Evolutionary conservation across 1,284 basidiomycete genomes (phyloP).

Genomic region (Ganoderma lucidum): DNA sequence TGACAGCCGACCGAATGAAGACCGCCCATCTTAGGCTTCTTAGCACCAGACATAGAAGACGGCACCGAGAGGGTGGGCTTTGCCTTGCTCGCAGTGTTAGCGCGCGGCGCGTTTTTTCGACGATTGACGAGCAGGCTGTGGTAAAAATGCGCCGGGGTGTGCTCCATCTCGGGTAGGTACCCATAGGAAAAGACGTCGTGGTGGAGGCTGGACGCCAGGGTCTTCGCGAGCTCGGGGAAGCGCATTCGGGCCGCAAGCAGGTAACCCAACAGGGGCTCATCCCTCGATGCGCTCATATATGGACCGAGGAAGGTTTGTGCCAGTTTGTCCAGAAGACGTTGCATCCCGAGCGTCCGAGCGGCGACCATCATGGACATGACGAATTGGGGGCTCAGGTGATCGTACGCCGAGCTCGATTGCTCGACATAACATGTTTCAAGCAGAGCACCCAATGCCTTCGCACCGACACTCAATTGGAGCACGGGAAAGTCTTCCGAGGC

Average conservation of each 20-base stretch:
- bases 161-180: constrained; percentile 7
- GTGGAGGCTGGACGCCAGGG: not conserved
- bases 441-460: not conserved
- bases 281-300: not conserved
- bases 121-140: constrained; percentile 7
- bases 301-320: not conserved
- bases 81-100: not conserved
- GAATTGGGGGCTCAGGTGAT: not conserved
- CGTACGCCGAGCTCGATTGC: not conserved
- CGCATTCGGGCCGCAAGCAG: not conserved
- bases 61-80: not conserved
- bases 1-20: not conserved
- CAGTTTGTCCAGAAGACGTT: not conserved
- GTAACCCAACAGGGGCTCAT: constrained; percentile 7
- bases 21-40: not conserved
- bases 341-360: not conserved
- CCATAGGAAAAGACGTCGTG: constrained; percentile 2
- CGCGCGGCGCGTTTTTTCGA: not conserved
- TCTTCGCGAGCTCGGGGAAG: not conserved
- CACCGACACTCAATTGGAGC: not conserved
- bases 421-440: not conserved
- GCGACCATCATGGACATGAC: not conserved
- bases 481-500: not conserved
- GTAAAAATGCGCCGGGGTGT: not conserved
- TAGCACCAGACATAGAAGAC: not conserved